These are phyloP conservation scores for Borovskyia barvae DNA, from an alignment of 208 protist species.

Conservation along the genomic window DNA sequence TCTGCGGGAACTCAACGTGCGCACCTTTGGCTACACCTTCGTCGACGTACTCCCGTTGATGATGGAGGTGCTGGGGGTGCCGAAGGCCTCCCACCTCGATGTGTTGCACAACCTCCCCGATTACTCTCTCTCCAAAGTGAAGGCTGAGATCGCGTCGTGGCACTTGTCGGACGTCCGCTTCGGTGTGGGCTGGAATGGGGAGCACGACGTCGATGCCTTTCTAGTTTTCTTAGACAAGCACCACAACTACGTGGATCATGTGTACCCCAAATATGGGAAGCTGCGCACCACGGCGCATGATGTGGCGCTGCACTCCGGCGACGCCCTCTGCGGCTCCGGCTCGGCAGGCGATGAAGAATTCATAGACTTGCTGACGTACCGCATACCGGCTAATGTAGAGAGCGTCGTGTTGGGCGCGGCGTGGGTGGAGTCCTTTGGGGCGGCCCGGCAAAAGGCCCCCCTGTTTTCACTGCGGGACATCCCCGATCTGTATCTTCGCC, in stretches of 20 bases:
- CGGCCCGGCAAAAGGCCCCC: neutral
- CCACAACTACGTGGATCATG: constrained; percentile 73
- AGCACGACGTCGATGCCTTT: constrained; percentile 82
- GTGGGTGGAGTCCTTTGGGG: constrained; percentile 60
- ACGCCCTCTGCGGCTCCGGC: constrained; percentile 46
- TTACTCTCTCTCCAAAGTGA: constrained; percentile 61
- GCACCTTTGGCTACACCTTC: constrained; percentile 75
- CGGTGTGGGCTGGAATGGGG: constrained; percentile 72
- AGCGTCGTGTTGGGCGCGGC: constrained; percentile 60
- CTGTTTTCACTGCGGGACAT: constrained; percentile 55
- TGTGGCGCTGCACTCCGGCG: constrained; percentile 63
- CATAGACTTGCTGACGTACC: constrained; percentile 66
- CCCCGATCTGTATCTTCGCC: constrained; percentile 61
- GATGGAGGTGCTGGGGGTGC: constrained; percentile 61
- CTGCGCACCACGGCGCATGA: constrained; percentile 38
- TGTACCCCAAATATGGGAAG: constrained; percentile 60
- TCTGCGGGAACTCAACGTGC: constrained; percentile 77
- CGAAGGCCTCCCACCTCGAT: constrained; percentile 37
- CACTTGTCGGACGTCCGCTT: constrained; percentile 76
- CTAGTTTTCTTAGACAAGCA: constrained; percentile 70
- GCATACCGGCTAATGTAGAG: constrained; percentile 46
- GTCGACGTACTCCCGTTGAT: constrained; percentile 78
- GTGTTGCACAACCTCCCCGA: constrained; percentile 50
- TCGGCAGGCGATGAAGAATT: constrained; percentile 66
- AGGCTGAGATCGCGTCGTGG: constrained; percentile 18